These are phyloP conservation scores for Rhododendron molle DNA, from an alignment of 148 eudicot genomes.

Conservation along the genomic window DNA sequence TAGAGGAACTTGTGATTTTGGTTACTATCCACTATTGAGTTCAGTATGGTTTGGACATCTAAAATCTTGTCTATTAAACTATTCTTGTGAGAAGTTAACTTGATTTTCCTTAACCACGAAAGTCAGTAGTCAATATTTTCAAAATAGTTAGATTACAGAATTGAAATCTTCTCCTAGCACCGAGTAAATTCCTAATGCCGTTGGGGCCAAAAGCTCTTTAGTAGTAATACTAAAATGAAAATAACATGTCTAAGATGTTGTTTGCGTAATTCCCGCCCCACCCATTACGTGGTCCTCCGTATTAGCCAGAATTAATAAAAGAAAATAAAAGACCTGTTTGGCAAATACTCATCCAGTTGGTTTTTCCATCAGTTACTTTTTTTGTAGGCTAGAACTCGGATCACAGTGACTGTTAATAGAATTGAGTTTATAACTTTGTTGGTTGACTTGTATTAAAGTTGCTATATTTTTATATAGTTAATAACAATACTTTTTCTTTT, in stretches of 20 bases:
- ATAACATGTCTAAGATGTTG: background rate
- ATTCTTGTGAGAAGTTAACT: too few relatives aligned
- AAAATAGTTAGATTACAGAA: too few relatives aligned
- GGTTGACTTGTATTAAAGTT: background rate
- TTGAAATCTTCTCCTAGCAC: background rate
- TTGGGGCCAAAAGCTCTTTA: too few relatives aligned
- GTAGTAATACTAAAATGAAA: background rate
- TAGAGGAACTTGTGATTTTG: background rate
- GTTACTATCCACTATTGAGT: background rate
- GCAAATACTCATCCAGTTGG: background rate
- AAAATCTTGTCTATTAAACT: too few relatives aligned
- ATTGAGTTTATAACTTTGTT: background rate
- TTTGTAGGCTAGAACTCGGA: background rate
- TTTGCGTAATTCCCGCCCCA: background rate
- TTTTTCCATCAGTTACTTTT: background rate
- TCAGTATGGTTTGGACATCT: background rate
- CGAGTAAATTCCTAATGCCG: too few relatives aligned
- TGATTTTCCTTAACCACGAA: too few relatives aligned
- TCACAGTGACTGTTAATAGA: background rate
- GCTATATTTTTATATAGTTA: background rate
- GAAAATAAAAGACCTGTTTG: background rate
- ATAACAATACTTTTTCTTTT: too few relatives aligned
- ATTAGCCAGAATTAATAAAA: background rate
- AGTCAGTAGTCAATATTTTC: too few relatives aligned
- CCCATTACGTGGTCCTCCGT: background rate